Evolutionary conservation across 352 stramenopile genomes (phyloP).

Genomic region (Globisporangium splendens): DNA sequence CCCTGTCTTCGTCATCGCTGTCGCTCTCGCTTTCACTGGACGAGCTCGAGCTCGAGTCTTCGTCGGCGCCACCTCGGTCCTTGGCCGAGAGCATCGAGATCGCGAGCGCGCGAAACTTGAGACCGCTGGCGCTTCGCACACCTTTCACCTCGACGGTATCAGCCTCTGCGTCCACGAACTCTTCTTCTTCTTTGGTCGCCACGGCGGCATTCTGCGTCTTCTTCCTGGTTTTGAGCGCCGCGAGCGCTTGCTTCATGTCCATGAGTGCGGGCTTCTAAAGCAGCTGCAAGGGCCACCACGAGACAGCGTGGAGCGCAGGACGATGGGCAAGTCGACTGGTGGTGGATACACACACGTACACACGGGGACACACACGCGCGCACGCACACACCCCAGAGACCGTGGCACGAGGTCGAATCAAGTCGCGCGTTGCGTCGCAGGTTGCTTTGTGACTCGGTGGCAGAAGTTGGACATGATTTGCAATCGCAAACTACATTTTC

Average conservation of each 20-base stretch:
- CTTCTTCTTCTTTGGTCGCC: background rate
- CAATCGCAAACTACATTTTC: background rate
- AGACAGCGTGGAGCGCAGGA: too few relatives aligned
- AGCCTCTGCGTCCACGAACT: background rate
- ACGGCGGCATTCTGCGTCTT: background rate
- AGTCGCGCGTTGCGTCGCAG: too few relatives aligned
- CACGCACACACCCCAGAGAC: too few relatives aligned
- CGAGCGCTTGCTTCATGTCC: background rate
- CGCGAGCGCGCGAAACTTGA: background rate
- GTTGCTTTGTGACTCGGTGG: too few relatives aligned
- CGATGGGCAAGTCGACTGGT: too few relatives aligned
- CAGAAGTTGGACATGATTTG: background rate
- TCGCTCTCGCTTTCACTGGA: constrained; percentile 4
- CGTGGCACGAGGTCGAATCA: too few relatives aligned
- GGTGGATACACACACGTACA: too few relatives aligned
- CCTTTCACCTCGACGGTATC: background rate
- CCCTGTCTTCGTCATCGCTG: background rate
- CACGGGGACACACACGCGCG: too few relatives aligned
- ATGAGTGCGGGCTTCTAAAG: background rate
- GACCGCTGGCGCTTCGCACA: background rate
- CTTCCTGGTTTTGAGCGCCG: background rate
- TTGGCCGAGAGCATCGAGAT: background rate
- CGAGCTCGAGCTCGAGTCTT: constrained; percentile 4
- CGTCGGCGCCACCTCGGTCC: too few relatives aligned
- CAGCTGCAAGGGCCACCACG: too few relatives aligned